Conservation (phyloP, 495 filamentous ascomycete species). For the Aspergillus funiculosus region DNA sequence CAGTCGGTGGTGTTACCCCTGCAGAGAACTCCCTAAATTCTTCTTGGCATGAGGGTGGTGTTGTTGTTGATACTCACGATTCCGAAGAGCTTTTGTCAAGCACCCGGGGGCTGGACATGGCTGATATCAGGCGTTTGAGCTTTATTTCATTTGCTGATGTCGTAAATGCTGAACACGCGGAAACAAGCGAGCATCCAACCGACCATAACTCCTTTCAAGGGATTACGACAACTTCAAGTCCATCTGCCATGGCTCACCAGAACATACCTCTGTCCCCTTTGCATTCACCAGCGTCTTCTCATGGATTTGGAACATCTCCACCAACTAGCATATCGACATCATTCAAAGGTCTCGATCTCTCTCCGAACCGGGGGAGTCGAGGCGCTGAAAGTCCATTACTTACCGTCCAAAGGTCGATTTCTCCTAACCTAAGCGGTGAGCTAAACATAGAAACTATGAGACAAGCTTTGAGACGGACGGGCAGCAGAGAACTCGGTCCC, state of each 20-base stretch:
- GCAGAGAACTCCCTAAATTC: background rate
- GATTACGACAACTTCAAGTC: background rate
- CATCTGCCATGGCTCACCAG: background rate
- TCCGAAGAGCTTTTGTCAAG: background rate
- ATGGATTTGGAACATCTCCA: constrained; percentile 12
- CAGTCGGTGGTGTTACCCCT: background rate
- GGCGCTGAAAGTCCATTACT: constrained; percentile 11
- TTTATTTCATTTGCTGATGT: constrained; percentile 15
- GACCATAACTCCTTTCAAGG: background rate
- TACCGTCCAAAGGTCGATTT: constrained; percentile 2
- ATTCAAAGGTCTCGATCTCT: constrained; percentile 10
- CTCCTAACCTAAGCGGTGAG: constrained; percentile 7
- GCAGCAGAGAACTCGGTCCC: constrained; percentile 9
- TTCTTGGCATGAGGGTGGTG: background rate
- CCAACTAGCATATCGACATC: constrained; percentile 13
- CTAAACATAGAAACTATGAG: constrained; percentile 13
- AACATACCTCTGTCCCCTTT: constrained; percentile 9
- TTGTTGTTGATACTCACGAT: background rate
- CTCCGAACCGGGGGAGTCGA: constrained; percentile 1
- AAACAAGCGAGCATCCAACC: constrained; percentile 1
- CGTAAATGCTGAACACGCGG: constrained; percentile 13
- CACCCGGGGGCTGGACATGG: background rate
- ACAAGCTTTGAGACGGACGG: constrained; percentile 11
- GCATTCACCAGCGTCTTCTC: constrained; percentile 9
- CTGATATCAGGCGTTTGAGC: constrained; percentile 9